Conservation (phyloP, 306 rosid genomes). For the Fragaria nilgerrensis region DNA sequence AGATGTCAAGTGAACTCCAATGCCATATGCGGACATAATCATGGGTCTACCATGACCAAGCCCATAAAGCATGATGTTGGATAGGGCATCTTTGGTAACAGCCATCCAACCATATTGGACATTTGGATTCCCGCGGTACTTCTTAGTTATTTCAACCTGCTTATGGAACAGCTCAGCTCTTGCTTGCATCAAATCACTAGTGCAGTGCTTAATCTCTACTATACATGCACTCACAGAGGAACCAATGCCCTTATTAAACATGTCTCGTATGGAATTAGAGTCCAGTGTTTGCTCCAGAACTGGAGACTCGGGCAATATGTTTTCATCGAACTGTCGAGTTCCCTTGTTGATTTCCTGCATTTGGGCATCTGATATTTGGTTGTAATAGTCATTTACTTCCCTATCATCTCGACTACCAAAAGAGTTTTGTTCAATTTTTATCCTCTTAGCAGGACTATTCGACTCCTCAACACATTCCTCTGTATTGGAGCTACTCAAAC, state of each 20-base stretch:
- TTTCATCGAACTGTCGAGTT: constrained; percentile 1
- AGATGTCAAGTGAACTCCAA: constrained; percentile 35
- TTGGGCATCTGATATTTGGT: constrained; percentile 9
- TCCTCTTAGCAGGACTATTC: constrained; percentile 11
- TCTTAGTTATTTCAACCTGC: constrained; percentile 27
- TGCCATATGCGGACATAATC: constrained; percentile 23
- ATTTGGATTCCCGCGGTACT: constrained; percentile 30
- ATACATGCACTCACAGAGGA: constrained; percentile 4
- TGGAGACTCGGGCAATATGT: constrained; percentile 6
- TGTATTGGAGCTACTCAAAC: constrained; percentile 9
- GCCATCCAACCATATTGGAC: constrained; percentile 33
- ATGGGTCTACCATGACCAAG: constrained; percentile 10
- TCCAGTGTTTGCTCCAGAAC: constrained; percentile 1
- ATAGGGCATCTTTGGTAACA: constrained; percentile 11
- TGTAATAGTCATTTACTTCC: constrained; percentile 5
- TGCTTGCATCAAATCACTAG: constrained; percentile 18
- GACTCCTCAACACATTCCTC: constrained; percentile 28
- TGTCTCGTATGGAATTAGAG: constrained; percentile 12
- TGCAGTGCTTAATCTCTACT: constrained; percentile 21
- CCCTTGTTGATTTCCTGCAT: constrained; percentile 4
- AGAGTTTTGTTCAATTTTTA: constrained; percentile 5
- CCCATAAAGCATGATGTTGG: constrained; percentile 22
- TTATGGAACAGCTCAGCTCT: constrained; percentile 24
- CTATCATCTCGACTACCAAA: background rate
- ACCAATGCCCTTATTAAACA: constrained; percentile 15